Conservation (phyloP, 805 yeast species). For the Yamadazyma sp. region DNA sequence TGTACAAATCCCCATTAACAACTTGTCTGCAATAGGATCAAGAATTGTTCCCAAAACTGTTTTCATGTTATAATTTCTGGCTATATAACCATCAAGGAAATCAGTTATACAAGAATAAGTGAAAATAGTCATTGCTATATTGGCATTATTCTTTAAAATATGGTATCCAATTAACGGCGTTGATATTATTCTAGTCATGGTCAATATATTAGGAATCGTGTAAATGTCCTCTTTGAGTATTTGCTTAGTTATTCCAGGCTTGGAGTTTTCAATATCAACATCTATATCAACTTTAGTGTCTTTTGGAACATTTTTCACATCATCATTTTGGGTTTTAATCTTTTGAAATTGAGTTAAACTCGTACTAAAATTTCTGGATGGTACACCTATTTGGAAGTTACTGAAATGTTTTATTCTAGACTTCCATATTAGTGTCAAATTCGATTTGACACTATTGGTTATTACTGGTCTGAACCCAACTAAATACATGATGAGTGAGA, state of each 20-base stretch:
- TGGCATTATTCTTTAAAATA: slow-evolving; percentile 60
- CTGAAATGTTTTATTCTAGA: no score
- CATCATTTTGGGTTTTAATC: no score
- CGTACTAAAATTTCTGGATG: no score
- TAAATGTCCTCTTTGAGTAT: slow-evolving; percentile 35
- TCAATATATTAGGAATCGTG: slow-evolving; percentile 84
- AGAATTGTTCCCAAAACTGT: slow-evolving; percentile 85
- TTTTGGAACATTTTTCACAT: no score
- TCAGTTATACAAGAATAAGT: slow-evolving; percentile 88
- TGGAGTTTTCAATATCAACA: no score
- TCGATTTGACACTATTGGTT: no score
- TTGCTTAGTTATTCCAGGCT: slow-evolving; percentile 1
- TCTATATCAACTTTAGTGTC: no score
- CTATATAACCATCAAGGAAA: slow-evolving; percentile 87
- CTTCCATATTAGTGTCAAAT: no score
- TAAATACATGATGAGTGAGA: no score
- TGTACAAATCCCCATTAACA: slow-evolving; percentile 83
- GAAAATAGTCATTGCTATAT: slow-evolving; percentile 69
- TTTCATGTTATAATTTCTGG: slow-evolving; percentile 71
- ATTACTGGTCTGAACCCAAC: no score
- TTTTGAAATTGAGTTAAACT: no score
- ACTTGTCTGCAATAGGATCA: slow-evolving; percentile 95
- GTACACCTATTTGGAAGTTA: no score
- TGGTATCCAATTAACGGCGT: slow-evolving; percentile 86
- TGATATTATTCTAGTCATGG: slow-evolving; percentile 72